Base-by-base conservation (phyloP, 2,329 filamentous ascomycete species). In the Dactylonectria estremocensis region DNA sequence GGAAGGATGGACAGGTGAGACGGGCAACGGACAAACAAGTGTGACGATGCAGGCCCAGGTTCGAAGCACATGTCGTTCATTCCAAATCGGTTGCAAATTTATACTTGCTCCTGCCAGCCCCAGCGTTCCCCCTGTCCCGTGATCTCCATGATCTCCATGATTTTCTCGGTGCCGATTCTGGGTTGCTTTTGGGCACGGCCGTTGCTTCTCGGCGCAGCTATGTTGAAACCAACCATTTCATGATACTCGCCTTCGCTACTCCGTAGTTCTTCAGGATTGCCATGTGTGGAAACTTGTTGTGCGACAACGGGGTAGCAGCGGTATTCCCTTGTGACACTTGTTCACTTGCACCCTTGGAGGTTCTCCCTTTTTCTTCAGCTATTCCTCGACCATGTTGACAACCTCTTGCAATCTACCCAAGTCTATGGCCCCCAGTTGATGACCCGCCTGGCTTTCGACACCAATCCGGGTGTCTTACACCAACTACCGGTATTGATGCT, bases 111-210 rank as follows among this genome's bases (percentile, higher is more conserved):
- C 37, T 54, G 58, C 24, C 28, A 48, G 37, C 46, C 18, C 50
- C 48, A 40, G 49, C 18, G n/a, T 40, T 58, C 54, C 49, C 49
- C 54, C 54, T 58, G 61, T 40, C 61, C 35, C 40, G 54, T 48
- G 61, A 58, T 54, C 49, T 61, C 28, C 58, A 33, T 53, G 54
- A 64, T 64, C 54, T 53, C 28, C 24, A 33, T 31, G 49, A 33
- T 52, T 14, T n/a, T 33, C 28, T 53, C 10, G 16, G 11, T 35
- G 16, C 28, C 31, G 9, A 9, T 20, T 53, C 49, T 13, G n/a
- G 24, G 4, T 5, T 18, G 24, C 24, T 5, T 18, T 28, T 31
- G 31, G 28, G 49, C 49, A 52, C 49, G 28, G 28, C 31, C 24
- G 24, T 18, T 13, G 4, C 28, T 52, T 14, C 9, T 28, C 10